phyloP scores from a whole-genome alignment of 208 protist genomes.

The Borovskyia barvae region DNA sequence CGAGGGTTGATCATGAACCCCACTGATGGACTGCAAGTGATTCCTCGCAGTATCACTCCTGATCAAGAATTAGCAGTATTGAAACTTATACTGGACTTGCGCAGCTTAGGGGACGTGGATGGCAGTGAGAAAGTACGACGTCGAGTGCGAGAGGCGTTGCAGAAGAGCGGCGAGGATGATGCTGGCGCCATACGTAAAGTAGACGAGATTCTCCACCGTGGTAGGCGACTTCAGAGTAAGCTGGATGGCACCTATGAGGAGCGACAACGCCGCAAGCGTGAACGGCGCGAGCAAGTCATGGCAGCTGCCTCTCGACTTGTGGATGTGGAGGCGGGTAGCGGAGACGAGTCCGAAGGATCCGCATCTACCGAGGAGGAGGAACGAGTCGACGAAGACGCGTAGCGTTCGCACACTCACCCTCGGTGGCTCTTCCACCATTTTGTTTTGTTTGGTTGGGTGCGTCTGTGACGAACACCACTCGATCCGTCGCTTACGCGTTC shows the following conservation, averaged over 20 bases:
- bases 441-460: too few species aligned
- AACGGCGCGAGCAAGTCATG: slow-evolving; percentile 33
- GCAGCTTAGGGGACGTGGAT: slow-evolving; percentile 43
- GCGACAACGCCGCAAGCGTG: slow-evolving; percentile 45
- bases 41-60: slow-evolving; percentile 28
- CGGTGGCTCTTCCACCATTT: too few species aligned
- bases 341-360: slow-evolving; percentile 51
- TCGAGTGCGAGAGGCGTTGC: slow-evolving; percentile 45
- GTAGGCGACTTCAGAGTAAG: slow-evolving; percentile 40
- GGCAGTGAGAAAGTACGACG: slow-evolving; percentile 57
- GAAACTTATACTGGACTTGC: slow-evolving; percentile 57
- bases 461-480: too few species aligned
- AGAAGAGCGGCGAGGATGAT: slow-evolving; percentile 39
- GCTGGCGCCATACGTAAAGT: slow-evolving; percentile 37
- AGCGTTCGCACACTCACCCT: background rate
- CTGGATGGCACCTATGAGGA: slow-evolving; percentile 69
- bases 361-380: slow-evolving; percentile 29
- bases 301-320: slow-evolving; percentile 43
- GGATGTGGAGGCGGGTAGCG: slow-evolving; percentile 64
- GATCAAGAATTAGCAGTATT: slow-evolving; percentile 63
- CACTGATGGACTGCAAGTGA: slow-evolving; percentile 1
- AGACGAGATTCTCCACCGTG: slow-evolving; percentile 51
- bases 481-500: too few species aligned
- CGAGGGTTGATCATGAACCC: background rate
- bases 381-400: slow-evolving; percentile 15